A percentile compares a stretch with the other conserved stretches of the same genome.
Evolutionary conservation across 2,329 filamentous ascomycete genomes (phyloP).

Genomic region (Sporothrix sp.): DNA sequence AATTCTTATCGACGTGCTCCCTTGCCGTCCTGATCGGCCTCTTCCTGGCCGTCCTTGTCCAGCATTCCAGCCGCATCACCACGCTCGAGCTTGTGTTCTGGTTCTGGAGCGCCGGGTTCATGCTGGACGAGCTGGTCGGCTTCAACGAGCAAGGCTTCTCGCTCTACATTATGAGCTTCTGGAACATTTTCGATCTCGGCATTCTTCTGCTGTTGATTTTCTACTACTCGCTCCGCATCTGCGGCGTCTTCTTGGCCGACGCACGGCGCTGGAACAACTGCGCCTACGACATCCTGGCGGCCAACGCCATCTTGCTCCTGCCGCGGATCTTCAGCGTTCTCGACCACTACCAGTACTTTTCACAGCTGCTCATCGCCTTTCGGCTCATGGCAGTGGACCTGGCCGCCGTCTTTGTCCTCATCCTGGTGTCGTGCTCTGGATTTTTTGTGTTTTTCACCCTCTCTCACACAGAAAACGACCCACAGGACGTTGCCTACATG

Average conservation of each 20-base stretch:
- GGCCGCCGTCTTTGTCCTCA: slow-evolving; percentile 71
- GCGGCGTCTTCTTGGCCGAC: slow-evolving; percentile 75
- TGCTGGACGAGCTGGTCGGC: slow-evolving; percentile 90
- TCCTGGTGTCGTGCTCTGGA: slow-evolving; percentile 80
- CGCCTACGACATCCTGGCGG: slow-evolving; percentile 89
- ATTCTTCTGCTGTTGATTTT: slow-evolving; percentile 77
- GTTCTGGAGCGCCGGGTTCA: slow-evolving; percentile 96
- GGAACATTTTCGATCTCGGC: slow-evolving; percentile 91
- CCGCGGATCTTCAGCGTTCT: slow-evolving; percentile 86
- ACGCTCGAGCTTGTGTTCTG: slow-evolving; percentile 82
- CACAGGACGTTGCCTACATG: slow-evolving; percentile 70
- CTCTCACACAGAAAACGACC: slow-evolving; percentile 61
- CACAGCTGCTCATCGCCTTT: slow-evolving; percentile 86
- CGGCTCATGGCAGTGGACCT: slow-evolving; percentile 88
- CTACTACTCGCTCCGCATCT: slow-evolving; percentile 84
- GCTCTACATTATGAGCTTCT: slow-evolving; percentile 94
- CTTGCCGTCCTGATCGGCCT: slow-evolving; percentile 75
- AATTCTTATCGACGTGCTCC: slow-evolving; percentile 80
- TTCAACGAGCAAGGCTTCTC: slow-evolving; percentile 97
- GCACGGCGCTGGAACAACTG: slow-evolving; percentile 65
- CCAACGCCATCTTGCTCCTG: slow-evolving; percentile 80
- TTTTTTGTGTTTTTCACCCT: slow-evolving; percentile 93
- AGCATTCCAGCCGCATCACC: slow-evolving; percentile 72
- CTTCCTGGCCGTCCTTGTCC: slow-evolving; percentile 70
- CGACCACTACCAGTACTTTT: slow-evolving; percentile 94